Evolutionary conservation across 2,329 filamentous ascomycete genomes (phyloP).

Genomic region (Rasamsonia emersonii): DNA sequence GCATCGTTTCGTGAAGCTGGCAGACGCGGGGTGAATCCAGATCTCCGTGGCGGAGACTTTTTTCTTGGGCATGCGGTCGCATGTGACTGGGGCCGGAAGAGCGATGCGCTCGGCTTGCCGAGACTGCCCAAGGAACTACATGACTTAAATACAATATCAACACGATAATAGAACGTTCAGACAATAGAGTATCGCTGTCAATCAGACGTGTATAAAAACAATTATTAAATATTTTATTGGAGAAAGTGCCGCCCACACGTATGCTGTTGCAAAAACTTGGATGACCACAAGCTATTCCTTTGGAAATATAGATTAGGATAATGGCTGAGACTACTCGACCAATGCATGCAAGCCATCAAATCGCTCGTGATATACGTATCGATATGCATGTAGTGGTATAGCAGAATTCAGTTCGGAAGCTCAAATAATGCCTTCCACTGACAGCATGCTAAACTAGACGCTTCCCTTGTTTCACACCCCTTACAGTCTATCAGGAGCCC

Average conservation of each 20-base stretch:
- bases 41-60: too few species aligned
- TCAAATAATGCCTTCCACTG: neutral
- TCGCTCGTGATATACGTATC: neutral
- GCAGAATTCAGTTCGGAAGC: neutral
- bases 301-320: neutral
- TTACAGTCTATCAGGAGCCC: slow-evolving; percentile 39
- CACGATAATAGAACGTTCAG: too few species aligned
- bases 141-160: neutral
- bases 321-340: neutral
- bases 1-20: too few species aligned
- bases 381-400: too few species aligned
- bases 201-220: neutral
- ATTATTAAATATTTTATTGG: neutral
- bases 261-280: neutral
- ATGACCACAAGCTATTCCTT: too few species aligned
- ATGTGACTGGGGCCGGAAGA: neutral
- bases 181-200: too few species aligned
- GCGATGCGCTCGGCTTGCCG: neutral
- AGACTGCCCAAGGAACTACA: neutral
- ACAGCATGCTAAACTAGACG: neutral
- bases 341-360: neutral
- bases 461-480: too few species aligned
- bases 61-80: too few species aligned
- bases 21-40: too few species aligned
- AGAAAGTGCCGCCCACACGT: neutral